Percentiles rank a stretch among this genome's conserved stretches.
Evolutionary conservation across 164 flowering plant species (phyloP).

Genomic region (Platanus orientalis): DNA sequence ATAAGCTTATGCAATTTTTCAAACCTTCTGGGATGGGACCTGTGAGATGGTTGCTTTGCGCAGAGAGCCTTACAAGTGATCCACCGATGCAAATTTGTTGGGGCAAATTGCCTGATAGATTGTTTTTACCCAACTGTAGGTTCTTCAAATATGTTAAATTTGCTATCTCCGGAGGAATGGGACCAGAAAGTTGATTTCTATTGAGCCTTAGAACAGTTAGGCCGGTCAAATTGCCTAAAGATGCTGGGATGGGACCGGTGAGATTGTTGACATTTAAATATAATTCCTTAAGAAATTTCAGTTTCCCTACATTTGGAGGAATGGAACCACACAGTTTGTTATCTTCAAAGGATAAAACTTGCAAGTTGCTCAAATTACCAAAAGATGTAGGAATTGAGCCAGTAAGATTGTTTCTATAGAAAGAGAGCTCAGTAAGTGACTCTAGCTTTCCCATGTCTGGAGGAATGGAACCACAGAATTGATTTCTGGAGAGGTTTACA

Average conservation of each 20-base stretch:
- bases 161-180: background rate
- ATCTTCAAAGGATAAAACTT: slow-evolving; percentile 1
- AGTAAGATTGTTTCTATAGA: background rate
- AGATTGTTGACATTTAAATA: slow-evolving; percentile 8
- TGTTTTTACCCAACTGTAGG: too few species aligned
- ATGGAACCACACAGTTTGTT: slow-evolving; percentile 18
- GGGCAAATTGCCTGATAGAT: too few species aligned
- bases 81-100: too few species aligned
- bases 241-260: slow-evolving; percentile 2
- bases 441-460: slow-evolving; percentile 4
- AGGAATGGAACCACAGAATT: slow-evolving; percentile 21
- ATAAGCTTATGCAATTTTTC: too few species aligned
- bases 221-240: too few species aligned
- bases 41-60: too few species aligned
- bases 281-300: background rate
- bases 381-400: slow-evolving; percentile 15
- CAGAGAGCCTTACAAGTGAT: too few species aligned
- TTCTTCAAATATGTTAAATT: background rate
- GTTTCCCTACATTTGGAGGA: slow-evolving; percentile 13
- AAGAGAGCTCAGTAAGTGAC: background rate
- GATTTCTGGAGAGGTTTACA: too few species aligned
- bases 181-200: background rate
- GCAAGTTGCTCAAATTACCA: slow-evolving; percentile 15
- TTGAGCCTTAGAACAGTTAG: background rate
- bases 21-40: too few species aligned